Conservation (phyloP, 2,329 filamentous ascomycete genomes). For the Thermothelomyces thermophilus region DNA sequence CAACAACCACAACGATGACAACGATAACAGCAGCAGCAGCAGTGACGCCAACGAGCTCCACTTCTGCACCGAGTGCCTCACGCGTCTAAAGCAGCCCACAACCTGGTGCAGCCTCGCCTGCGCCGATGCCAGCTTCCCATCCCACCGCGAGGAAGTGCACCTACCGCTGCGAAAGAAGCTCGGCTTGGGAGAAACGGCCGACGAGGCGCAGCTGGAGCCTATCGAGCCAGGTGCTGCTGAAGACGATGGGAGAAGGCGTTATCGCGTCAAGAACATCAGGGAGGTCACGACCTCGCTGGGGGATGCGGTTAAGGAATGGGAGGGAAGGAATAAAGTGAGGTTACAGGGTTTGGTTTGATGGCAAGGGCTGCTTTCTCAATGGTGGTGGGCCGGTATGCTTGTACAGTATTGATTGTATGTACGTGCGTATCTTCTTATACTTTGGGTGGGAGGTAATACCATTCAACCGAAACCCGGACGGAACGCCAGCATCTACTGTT, state of each 20-base stretch:
- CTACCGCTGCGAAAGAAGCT: conserved; percentile 24
- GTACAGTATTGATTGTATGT: too few species aligned
- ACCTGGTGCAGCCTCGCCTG: conserved; percentile 31
- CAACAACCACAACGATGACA: not conserved
- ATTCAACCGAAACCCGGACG: too few species aligned
- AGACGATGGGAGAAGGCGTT: conserved; percentile 7
- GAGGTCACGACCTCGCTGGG: conserved; percentile 17
- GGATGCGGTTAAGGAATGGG: conserved; percentile 22
- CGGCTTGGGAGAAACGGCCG: not conserved
- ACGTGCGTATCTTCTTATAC: too few species aligned
- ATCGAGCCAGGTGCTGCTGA: not conserved
- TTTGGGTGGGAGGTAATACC: too few species aligned
- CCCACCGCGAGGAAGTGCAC: conserved; percentile 30
- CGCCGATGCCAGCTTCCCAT: conserved; percentile 28
- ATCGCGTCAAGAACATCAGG: conserved; percentile 22
- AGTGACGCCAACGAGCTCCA: not conserved
- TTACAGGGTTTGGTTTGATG: not conserved
- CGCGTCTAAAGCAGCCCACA: conserved; percentile 24
- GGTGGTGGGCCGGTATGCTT: not conserved
- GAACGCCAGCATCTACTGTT: too few species aligned
- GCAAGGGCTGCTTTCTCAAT: not conserved
- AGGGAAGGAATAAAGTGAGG: conserved; percentile 13
- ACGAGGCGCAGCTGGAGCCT: not conserved
- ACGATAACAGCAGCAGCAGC: not conserved
- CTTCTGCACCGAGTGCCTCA: conserved; percentile 32